phyloP scores from a whole-genome alignment of 1,284 basidiomycete species.

The Apiotrichum gracile region DNA sequence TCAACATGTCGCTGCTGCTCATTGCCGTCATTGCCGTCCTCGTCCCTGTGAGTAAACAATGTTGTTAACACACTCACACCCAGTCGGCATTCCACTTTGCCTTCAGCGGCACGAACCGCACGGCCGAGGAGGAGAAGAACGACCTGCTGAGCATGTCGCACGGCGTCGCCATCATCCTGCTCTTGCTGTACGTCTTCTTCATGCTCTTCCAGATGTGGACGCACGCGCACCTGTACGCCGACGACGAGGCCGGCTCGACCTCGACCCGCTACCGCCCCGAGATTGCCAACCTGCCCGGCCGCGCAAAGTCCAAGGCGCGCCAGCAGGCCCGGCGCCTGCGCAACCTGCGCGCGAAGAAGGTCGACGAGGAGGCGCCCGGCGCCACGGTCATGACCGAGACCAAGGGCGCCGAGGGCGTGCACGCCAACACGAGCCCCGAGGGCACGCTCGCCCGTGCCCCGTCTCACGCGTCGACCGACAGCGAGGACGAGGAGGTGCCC shows the following conservation, averaged over 20 bases:
- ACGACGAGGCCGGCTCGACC: constrained; percentile 18
- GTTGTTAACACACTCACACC: neutral
- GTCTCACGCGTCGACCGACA: neutral
- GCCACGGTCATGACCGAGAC: neutral
- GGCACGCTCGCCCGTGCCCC: neutral
- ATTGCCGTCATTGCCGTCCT: constrained; percentile 51
- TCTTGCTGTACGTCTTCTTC: constrained; percentile 64
- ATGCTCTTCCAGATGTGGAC: constrained; percentile 81
- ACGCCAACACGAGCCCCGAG: neutral
- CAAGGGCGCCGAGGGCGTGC: neutral
- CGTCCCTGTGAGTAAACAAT: constrained; percentile 29
- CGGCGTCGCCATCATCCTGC: constrained; percentile 73
- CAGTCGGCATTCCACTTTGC: constrained; percentile 49
- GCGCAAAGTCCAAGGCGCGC: constrained; percentile 19
- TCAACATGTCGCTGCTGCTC: constrained; percentile 51
- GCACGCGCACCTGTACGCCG: constrained; percentile 64
- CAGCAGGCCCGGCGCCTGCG: constrained; percentile 11
- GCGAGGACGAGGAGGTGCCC: constrained; percentile 42
- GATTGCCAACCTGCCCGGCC: constrained; percentile 23
- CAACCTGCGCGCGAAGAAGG: constrained; percentile 15
- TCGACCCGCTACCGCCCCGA: constrained; percentile 40
- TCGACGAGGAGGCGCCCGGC: constrained; percentile 12
- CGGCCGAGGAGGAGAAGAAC: constrained; percentile 43
- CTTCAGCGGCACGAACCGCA: constrained; percentile 33
- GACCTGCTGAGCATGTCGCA: constrained; percentile 68